Base-by-base conservation (phyloP, 2,329 filamentous ascomycete genomes). In the Botrytis sinoallii region DNA sequence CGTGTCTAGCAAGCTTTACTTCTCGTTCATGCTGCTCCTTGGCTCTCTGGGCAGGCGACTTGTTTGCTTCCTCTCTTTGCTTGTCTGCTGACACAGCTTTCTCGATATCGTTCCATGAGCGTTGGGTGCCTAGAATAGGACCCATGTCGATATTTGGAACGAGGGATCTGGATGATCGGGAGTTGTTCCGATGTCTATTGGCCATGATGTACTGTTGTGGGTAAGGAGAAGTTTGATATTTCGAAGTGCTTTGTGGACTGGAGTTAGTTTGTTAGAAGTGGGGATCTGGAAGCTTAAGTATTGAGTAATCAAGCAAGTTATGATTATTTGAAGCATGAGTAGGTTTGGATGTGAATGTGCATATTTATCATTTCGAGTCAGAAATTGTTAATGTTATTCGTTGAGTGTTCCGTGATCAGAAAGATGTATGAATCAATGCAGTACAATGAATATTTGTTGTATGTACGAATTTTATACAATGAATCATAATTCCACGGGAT, bases 11-110 rank as follows among this genome's bases (percentile, higher is more conserved):
- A 32, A 16, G 20, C 9, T 44, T 8, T 44, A 16, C 16, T 20
- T 22, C n/a, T 29, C 8, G 42, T 44, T 64, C 14, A 10, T 29
- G 0, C 9, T 9, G 6, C 29, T 42, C 38, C 14, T n/a, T 29
- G 7, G 25, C 22, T 22, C 29, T 63, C 3, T 42, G 38, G 12
- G 22, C 12, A 4, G 35, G 12, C 25, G 38, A 40, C 7, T 63
- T 29, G 22, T 42, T 63, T 9, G 25, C 38, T 38, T 63, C 38
- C 1, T 63, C 25, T 63, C 60, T 42, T 63, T 4, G 4, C 14
- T 42, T 8, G 1, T 42, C 3, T 18, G 7, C 14, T 0, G 7
- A 29, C 2, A 29, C 1, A 3, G 42, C 25, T 0, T 8, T 63
- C 25, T 63, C 35, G 60, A 40, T 63, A 2, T 42, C 25, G 2